Base-by-base conservation (phyloP, 495 filamentous ascomycete genomes). In the Melanomma pulvis-pyrius region DNA sequence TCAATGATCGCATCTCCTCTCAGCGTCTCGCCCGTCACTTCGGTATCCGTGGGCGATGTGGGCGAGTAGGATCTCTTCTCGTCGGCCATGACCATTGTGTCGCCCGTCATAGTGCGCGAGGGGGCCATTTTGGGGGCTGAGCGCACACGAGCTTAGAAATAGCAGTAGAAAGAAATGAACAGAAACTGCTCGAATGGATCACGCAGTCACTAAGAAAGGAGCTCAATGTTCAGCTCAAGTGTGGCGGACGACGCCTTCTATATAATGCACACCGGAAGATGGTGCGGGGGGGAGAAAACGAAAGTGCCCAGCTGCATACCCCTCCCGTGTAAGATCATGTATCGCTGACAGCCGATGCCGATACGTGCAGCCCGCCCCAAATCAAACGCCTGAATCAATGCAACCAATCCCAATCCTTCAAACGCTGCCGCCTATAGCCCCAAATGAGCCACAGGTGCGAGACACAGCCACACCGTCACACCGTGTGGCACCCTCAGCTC, bases 1-100 rank as follows among this genome's bases (percentile, higher is more conserved):
- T 68, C 65, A 57, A 71, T 71, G 49, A 71, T 71, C 29, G 69
- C 69, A 34, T 71, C 69, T 47, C 69, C 69, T 17, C 32, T 3
- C 13, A 65, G 32, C 12, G 69, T 71, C 1, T 62, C 53, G 34
- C 52, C 52, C 3, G 65, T 58, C 22, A 59, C 26, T 12, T 49
- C 65, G 1, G 69, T 68, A 32, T 62, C 57, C 3, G 69, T 67
- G 9, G 68, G 68, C 7, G 63, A 70, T 30, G 55, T 47, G 2
- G 63, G 61, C n/a, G n/a, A n/a, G n/a, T 50, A 46, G 29, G 61
- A 50, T 5, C 54, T 39, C 30, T 71, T 65, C 44, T 71, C 69
- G 25, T 50, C 48, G 7, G 21, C 48, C 48, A 8, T 21, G 22
- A 71, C 56, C n/a, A 67, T 41, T 7, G 69, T 71, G 19, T 71